Evolutionary conservation across 306 rosid species (phyloP).

Genomic region (Sechiopsis laciniata): DNA sequence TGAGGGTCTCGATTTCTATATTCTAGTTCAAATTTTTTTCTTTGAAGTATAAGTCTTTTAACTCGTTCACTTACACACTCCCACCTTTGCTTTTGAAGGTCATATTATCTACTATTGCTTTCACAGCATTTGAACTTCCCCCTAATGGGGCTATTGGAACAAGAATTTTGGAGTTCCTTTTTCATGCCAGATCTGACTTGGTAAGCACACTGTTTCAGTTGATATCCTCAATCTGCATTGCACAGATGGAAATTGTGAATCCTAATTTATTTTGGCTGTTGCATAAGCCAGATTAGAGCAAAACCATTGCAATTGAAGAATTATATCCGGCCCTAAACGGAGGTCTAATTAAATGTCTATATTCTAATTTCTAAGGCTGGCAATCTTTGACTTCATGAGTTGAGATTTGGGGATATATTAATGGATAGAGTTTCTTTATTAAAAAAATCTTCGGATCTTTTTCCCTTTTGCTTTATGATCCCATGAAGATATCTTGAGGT

Average conservation of each 20-base stretch:
- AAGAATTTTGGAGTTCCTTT: slow-evolving; percentile 71
- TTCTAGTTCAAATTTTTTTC: background rate
- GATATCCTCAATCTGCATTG: background rate
- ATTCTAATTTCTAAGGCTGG: background rate
- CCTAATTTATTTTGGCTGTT: slow-evolving; percentile 16
- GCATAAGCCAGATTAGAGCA: background rate
- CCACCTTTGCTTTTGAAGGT: slow-evolving; percentile 56
- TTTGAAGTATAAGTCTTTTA: background rate
- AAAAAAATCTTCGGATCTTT: background rate
- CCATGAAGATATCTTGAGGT: background rate
- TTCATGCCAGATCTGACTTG: slow-evolving; percentile 94
- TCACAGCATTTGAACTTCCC: slow-evolving; percentile 98
- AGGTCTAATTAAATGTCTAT: background rate
- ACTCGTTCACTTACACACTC: slow-evolving; percentile 2
- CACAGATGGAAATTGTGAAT: background rate
- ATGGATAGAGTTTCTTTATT: background rate
- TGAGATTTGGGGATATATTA: background rate
- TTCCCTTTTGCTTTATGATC: background rate
- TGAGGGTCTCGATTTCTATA: background rate
- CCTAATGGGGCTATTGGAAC: slow-evolving; percentile 97
- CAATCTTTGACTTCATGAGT: background rate
- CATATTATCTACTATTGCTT: slow-evolving; percentile 78
- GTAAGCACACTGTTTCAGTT: slow-evolving; percentile 36
- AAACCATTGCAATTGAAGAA: background rate
- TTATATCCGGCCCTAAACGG: background rate